phyloP scores from a whole-genome alignment of 1,139 yeast genomes.

The Spathaspora sp. region DNA sequence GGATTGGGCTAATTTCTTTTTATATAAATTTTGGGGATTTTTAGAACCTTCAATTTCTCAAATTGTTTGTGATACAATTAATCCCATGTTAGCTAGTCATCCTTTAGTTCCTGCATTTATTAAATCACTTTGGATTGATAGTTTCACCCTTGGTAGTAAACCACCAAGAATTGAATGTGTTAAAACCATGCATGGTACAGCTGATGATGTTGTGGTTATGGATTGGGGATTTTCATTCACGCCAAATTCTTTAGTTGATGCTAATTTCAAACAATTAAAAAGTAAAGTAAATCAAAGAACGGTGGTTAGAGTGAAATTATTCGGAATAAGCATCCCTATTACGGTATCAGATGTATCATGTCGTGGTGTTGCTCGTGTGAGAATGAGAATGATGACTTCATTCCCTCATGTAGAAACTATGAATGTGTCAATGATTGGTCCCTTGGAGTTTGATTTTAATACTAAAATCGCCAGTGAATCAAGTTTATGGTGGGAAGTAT shows the following conservation, averaged over 20 bases:
- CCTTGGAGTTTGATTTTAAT: slow-evolving; percentile 84
- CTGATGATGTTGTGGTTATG: slow-evolving; percentile 91
- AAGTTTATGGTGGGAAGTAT: slow-evolving; percentile 81
- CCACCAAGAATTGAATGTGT: slow-evolving; percentile 92
- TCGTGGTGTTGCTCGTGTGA: slow-evolving; percentile 68
- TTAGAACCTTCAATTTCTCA: slow-evolving; percentile 90
- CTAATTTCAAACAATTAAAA: slow-evolving; percentile 79
- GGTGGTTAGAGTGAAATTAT: slow-evolving; percentile 63
- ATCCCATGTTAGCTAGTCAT: slow-evolving; percentile 74
- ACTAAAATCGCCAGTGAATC: slow-evolving; percentile 73
- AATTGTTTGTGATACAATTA: slow-evolving; percentile 80
- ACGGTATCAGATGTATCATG: slow-evolving; percentile 62
- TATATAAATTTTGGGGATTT: slow-evolving; percentile 88
- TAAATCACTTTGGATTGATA: slow-evolving; percentile 79
- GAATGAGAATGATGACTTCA: slow-evolving; percentile 84
- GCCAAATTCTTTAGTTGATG: slow-evolving; percentile 84
- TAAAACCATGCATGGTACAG: slow-evolving; percentile 83
- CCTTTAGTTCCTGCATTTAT: slow-evolving; percentile 76
- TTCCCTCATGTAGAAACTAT: slow-evolving; percentile 94
- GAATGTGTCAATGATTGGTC: slow-evolving; percentile 77
- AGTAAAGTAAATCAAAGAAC: slow-evolving; percentile 80
- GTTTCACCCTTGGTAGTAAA: slow-evolving; percentile 89
- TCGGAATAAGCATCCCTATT: slow-evolving; percentile 66
- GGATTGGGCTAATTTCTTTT: slow-evolving; percentile 90
- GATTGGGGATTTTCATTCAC: slow-evolving; percentile 90